Conservation (phyloP, 2,329 filamentous ascomycete species). For the Orbilia javanica region DNA sequence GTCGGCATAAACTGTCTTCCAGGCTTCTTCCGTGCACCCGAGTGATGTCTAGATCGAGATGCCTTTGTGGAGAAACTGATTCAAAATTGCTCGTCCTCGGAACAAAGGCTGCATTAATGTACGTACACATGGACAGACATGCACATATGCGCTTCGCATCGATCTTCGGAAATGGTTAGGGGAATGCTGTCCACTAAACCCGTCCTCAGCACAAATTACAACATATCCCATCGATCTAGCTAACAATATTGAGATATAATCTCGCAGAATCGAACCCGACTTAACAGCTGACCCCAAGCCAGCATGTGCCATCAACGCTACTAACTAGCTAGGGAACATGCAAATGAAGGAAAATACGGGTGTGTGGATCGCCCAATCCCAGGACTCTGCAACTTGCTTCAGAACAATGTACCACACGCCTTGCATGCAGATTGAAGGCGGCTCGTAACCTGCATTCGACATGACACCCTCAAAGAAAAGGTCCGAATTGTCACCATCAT, state of each 20-base stretch:
- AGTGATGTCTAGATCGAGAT: constrained; percentile 14
- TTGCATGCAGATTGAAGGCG: constrained; percentile 1
- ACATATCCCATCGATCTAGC: background rate
- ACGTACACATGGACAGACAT: background rate
- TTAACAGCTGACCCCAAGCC: constrained; percentile 21
- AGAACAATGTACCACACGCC: too few relatives aligned
- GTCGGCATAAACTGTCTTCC: constrained; percentile 7
- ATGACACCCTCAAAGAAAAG: background rate
- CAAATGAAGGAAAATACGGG: constrained; percentile 7
- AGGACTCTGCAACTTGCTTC: background rate
- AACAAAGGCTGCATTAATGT: constrained; percentile 22
- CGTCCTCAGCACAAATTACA: background rate
- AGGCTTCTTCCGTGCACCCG: constrained; percentile 39
- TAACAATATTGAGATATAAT: constrained; percentile 17
- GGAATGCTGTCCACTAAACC: background rate
- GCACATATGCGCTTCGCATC: constrained; percentile 7
- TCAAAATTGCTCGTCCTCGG: constrained; percentile 15
- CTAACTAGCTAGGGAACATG: constrained; percentile 2
- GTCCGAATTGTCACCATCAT: background rate
- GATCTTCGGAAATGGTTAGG: constrained; percentile 31
- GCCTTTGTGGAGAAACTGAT: constrained; percentile 4
- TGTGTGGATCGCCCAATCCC: constrained; percentile 28
- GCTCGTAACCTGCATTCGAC: background rate
- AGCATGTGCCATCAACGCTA: constrained; percentile 7
- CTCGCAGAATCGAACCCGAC: background rate